These are phyloP conservation scores for Penicillium daleae DNA, from an alignment of 495 filamentous ascomycete species.

Conservation along the genomic window DNA sequence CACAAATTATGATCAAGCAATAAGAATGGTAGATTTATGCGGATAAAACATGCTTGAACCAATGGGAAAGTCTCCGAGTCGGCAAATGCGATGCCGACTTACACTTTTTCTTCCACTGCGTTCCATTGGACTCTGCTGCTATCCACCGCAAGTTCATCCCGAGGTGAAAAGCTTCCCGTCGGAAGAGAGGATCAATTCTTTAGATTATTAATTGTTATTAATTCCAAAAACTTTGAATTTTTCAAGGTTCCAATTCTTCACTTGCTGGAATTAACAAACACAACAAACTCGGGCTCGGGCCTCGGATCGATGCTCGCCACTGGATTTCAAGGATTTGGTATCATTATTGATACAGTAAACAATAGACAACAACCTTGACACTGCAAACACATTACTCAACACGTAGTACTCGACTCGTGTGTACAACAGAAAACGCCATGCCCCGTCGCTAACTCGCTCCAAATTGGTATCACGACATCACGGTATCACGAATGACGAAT, in stretches of 20 bases:
- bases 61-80: constrained; percentile 8
- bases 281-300: background rate
- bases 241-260: background rate
- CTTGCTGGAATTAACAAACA: background rate
- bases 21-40: background rate
- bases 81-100: background rate
- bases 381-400: background rate
- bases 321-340: too few species aligned
- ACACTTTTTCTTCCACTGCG: background rate
- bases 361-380: background rate
- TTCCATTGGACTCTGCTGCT: background rate
- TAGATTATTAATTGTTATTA: too few species aligned
- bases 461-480: constrained; percentile 14
- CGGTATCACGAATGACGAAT: constrained; percentile 5
- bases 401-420: background rate
- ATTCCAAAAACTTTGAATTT: too few species aligned
- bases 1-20: background rate
- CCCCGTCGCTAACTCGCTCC: background rate
- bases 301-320: background rate
- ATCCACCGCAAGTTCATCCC: background rate
- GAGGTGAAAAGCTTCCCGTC: background rate
- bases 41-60: background rate
- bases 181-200: background rate
- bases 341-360: too few species aligned
- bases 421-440: background rate